Conservation (phyloP, 495 filamentous ascomycete genomes). For the Penicillium canariense region DNA sequence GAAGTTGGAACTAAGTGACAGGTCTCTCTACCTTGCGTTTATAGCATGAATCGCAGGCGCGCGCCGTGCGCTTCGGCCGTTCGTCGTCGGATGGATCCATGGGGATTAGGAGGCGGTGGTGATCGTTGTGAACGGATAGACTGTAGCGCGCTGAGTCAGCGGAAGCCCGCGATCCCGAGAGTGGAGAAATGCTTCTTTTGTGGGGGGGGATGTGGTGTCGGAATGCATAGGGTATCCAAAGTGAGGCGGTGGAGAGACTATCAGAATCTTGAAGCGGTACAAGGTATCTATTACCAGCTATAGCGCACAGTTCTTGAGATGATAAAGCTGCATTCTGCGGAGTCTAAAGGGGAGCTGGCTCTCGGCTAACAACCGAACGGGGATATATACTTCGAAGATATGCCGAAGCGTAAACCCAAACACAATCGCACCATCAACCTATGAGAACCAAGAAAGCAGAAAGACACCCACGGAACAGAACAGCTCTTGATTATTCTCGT, state of each 20-base stretch:
- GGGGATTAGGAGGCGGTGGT: background rate
- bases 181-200: background rate
- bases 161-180: background rate
- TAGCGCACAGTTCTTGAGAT: no score
- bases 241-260: background rate
- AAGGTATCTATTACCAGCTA: no score
- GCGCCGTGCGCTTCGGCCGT: slow-evolving; percentile 30
- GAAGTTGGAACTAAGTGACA: background rate
- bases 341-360: no score
- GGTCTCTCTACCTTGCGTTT: slow-evolving; percentile 40
- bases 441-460: no score
- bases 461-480: no score
- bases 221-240: background rate
- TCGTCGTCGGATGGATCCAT: slow-evolving; percentile 18
- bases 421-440: no score
- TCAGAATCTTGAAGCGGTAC: no score
- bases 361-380: no score
- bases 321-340: no score
- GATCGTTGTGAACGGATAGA: background rate
- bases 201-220: background rate
- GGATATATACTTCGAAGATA: no score
- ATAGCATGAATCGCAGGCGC: slow-evolving; percentile 53
- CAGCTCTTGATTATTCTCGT: no score
- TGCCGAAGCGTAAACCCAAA: no score
- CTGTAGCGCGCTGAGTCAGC: slow-evolving; percentile 16